Evolutionary conservation across 1,139 yeast species (phyloP).

Genomic region (Hemisphaericaspora xylofermentans): DNA sequence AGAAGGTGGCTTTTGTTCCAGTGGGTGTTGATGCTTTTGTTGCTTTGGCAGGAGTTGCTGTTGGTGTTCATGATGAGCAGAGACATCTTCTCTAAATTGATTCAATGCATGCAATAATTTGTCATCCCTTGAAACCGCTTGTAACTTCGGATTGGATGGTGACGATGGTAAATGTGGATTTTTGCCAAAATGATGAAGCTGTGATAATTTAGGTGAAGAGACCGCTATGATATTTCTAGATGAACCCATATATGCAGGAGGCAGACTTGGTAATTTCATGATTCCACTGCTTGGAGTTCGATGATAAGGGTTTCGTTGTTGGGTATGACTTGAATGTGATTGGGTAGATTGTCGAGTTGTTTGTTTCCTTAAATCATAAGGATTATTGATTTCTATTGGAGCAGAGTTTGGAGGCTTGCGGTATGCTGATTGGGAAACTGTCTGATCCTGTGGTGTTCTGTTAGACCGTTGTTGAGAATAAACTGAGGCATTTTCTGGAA

Average conservation of each 20-base stretch:
- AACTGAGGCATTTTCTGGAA: slow-evolving; percentile 4
- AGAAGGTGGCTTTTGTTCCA: background rate
- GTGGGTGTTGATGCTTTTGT: slow-evolving; percentile 8
- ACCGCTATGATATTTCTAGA: background rate
- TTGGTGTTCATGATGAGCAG: slow-evolving; percentile 17
- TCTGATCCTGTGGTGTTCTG: background rate
- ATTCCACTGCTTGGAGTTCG: background rate
- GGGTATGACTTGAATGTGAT: background rate
- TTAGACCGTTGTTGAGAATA: background rate
- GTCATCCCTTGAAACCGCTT: slow-evolving; percentile 10
- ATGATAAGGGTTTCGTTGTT: background rate
- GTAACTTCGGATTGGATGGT: slow-evolving; percentile 5
- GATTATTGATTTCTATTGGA: background rate
- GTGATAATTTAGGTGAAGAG: slow-evolving; percentile 1
- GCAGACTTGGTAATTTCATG: slow-evolving; percentile 1
- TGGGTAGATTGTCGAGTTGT: background rate
- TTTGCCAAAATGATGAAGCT: background rate
- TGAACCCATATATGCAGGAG: background rate
- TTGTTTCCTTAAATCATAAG: background rate
- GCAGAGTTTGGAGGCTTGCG: background rate
- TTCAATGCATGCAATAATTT: slow-evolving; percentile 32
- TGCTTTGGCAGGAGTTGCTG: slow-evolving; percentile 10
- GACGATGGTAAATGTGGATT: slow-evolving; percentile 2
- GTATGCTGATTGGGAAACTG: slow-evolving; percentile 6
- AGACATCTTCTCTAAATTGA: slow-evolving; percentile 30